A percentile compares a stretch with the other conserved stretches of the same genome.
Conservation (phyloP, 2,329 filamentous ascomycete species). For the Balansia obtecta region DNA sequence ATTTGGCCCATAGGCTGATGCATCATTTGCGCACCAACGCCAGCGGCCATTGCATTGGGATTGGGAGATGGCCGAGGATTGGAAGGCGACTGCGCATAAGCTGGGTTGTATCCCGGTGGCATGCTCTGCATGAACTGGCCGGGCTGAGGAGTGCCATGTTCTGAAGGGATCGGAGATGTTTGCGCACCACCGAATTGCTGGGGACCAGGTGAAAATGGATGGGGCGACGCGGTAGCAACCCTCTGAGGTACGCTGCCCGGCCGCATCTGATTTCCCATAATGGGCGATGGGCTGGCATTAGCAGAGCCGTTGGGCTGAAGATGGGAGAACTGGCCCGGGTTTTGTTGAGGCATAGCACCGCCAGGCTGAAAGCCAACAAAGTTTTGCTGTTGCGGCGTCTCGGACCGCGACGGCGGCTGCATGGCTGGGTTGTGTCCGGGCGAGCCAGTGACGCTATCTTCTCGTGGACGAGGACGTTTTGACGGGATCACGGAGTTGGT, state of each 20-base stretch:
- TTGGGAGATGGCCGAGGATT: conserved; percentile 43
- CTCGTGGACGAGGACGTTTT: conserved; percentile 69
- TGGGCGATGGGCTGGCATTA: conserved; percentile 84
- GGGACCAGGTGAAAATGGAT: conserved; percentile 70
- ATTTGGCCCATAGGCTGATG: conserved; percentile 37
- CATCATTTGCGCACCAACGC: conserved; percentile 36
- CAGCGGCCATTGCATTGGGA: conserved; percentile 34
- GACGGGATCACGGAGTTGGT: conserved; percentile 80
- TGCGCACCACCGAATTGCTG: conserved; percentile 56
- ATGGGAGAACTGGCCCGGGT: conserved; percentile 64
- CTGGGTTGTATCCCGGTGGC: conserved; percentile 43
- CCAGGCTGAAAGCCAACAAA: conserved; percentile 60
- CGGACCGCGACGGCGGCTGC: conserved; percentile 73
- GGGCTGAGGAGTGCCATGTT: conserved; percentile 66
- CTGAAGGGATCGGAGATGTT: conserved; percentile 63
- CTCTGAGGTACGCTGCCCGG: conserved; percentile 61
- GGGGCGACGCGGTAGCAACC: conserved; percentile 84
- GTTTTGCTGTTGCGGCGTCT: conserved; percentile 72
- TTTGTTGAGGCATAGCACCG: conserved; percentile 47
- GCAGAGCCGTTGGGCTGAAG: conserved; percentile 68
- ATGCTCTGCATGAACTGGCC: conserved; percentile 55
- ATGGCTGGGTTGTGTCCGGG: conserved; percentile 64
- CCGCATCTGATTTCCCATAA: conserved; percentile 71
- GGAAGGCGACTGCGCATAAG: conserved; percentile 44
- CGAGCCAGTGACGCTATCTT: conserved; percentile 76